phyloP scores from a whole-genome alignment of 2,329 filamentous ascomycete genomes.

The Penicillium janthinellum region DNA sequence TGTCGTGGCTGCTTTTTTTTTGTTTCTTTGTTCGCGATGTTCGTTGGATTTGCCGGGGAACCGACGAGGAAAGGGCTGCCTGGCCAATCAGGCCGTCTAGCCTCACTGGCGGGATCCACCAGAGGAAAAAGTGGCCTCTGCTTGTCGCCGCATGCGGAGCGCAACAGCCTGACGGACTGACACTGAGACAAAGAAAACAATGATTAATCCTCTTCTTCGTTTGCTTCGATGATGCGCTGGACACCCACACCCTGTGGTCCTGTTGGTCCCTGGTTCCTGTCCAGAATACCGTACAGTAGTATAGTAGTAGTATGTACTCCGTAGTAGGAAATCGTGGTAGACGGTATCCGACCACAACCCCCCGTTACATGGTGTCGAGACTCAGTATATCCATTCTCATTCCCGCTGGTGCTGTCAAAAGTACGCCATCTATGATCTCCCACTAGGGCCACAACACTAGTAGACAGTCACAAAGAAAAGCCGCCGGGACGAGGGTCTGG shows the following conservation, averaged over 20 bases:
- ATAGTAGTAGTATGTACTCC: too few species aligned
- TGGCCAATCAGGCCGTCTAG: conserved; percentile 7
- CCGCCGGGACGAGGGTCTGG: too few species aligned
- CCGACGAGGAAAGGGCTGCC: conserved; percentile 1
- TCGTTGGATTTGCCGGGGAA: conserved; percentile 20
- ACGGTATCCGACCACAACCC: neutral
- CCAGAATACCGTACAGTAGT: neutral
- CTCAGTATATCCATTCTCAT: too few species aligned
- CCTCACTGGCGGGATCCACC: too few species aligned
- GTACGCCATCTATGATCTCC: too few species aligned
- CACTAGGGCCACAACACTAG: too few species aligned
- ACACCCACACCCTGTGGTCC: neutral
- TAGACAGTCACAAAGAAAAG: too few species aligned
- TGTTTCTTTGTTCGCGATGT: conserved; percentile 13
- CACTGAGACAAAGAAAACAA: conserved; percentile 29
- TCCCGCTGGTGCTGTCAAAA: too few species aligned
- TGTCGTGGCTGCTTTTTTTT: neutral
- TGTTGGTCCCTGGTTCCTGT: neutral
- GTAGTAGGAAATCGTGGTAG: neutral
- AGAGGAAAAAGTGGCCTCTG: neutral
- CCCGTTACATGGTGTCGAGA: too few species aligned
- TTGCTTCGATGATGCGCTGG: conserved; percentile 6
- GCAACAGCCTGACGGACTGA: conserved; percentile 13
- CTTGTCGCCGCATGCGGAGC: conserved; percentile 28
- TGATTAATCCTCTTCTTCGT: conserved; percentile 18